Percentiles rank a stretch among this genome's conserved stretches.
Evolutionary conservation across 768 basidiomycete genomes (phyloP).

Genomic region (Flagelloscypha sp.): DNA sequence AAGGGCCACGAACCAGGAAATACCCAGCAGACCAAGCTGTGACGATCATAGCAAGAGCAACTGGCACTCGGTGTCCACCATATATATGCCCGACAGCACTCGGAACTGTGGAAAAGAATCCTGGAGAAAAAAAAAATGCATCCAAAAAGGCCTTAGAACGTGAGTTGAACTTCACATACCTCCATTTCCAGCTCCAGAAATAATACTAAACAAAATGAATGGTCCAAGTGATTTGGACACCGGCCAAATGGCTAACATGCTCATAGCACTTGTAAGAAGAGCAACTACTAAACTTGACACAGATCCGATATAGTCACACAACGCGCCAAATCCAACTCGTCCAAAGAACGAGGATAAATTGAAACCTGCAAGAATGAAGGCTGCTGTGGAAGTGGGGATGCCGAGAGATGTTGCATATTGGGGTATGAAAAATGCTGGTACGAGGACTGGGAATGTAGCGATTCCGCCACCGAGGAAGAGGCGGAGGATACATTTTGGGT

Average conservation of each 20-base stretch:
- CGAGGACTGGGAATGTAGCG: constrained; percentile 27
- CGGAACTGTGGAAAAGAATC: constrained; percentile 27
- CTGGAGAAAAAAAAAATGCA: no score
- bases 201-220: constrained; percentile 18
- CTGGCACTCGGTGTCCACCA: constrained; percentile 18
- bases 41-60: constrained; percentile 25
- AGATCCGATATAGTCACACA: constrained; percentile 22
- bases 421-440: constrained; percentile 28
- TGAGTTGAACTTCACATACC: no score
- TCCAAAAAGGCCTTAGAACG: no score
- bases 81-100: constrained; percentile 22
- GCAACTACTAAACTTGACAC: constrained; percentile 19
- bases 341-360: constrained; percentile 26
- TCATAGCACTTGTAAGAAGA: constrained; percentile 20
- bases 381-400: constrained; percentile 15
- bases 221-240: constrained; percentile 17
- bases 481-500: no score
- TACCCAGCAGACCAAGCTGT: constrained; percentile 23
- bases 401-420: constrained; percentile 22
- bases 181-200: constrained; percentile 22
- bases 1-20: no score
- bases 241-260: constrained; percentile 23
- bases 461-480: constrained; percentile 25
- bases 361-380: constrained; percentile 23
- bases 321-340: constrained; percentile 20